Evolutionary conservation across 2,329 filamentous ascomycete species (phyloP), one percentile per base, ranked within the genome.

Genomic region (Aureobasidium sp.): DNA sequence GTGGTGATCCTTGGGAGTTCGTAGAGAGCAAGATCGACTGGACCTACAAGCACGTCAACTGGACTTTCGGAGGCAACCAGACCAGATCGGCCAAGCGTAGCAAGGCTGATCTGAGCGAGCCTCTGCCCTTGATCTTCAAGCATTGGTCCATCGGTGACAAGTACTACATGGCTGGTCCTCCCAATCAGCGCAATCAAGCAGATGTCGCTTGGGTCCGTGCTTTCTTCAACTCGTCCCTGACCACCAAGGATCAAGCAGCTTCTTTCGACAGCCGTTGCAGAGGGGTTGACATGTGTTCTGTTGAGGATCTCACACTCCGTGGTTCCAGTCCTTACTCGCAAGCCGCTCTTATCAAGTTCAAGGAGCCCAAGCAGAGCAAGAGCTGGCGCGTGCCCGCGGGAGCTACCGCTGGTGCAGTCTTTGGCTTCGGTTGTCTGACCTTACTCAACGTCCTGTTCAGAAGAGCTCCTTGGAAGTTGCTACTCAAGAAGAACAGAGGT

Each of bases 171-270:
- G 69, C 76, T 65, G 78, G 78, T 5, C 79, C 79, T 14, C 78
- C 78, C 2, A 50, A 44, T 14, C 70, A 70, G 25, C 68, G 66
- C n/a, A 74, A 76, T 2, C 66, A 70, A 21, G 78, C 78, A 5
- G 75, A 75, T 29, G 66, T 81, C 36, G 75, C 71, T 8, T 81
- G 77, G 75, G 72, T 76, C 9, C 73, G 78, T 21, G 69, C 77
- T 30, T 81, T 81, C 66, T 81, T 81, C 72, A 81, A 81, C 64
- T 77, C 77, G 0, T 79, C 78, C 1, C 64, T 72, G 8, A 76
- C 72, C 68, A 76, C 69, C 9, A 59, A 67, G 21, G 39, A 21
- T 2, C 9, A 53, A 36, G 27, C 54, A 21, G 5, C 13, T 3
- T 21, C 32, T 3, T 61, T 61, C 25, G 59, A 61, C 10, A 10